phyloP scores from a whole-genome alignment of 345 rosid species.

The Melastoma malabathricum region DNA sequence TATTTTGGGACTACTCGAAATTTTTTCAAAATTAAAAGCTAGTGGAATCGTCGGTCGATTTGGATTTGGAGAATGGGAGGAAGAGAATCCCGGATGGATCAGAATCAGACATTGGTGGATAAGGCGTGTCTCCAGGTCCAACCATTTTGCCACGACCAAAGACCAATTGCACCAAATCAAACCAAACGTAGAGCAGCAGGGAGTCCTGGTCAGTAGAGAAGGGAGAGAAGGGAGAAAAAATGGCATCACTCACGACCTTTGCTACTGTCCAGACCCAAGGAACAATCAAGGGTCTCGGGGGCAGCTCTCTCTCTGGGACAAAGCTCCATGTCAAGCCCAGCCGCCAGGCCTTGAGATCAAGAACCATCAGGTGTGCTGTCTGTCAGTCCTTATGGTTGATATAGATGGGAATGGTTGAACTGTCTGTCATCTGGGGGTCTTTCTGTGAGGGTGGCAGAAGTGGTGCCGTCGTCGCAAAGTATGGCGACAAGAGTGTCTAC shows the following conservation, averaged over 20 bases:
- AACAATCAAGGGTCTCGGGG: slow-evolving; percentile 64
- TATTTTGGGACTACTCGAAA: too few relatives aligned
- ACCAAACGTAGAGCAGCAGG: neutral
- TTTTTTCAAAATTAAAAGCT: too few relatives aligned
- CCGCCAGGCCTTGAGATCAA: slow-evolving; percentile 46
- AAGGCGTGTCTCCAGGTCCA: neutral
- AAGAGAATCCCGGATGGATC: neutral
- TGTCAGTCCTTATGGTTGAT: neutral
- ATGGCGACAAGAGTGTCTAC: slow-evolving; percentile 96
- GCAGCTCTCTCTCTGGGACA: slow-evolving; percentile 60
- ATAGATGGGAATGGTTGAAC: neutral
- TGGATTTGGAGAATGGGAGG: too few relatives aligned
- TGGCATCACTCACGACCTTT: slow-evolving; percentile 75
- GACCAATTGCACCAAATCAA: slow-evolving; percentile 12
- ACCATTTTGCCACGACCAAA: too few relatives aligned
- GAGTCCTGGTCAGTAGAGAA: neutral
- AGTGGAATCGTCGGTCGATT: too few relatives aligned
- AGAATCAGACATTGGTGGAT: neutral
- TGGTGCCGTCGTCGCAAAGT: slow-evolving; percentile 74
- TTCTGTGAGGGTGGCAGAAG: slow-evolving; percentile 14
- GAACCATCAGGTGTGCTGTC: slow-evolving; percentile 28
- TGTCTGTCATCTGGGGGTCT: neutral
- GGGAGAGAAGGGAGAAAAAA: slow-evolving; percentile 12
- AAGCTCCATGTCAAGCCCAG: slow-evolving; percentile 69
- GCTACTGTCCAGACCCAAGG: slow-evolving; percentile 48